Base-by-base conservation (phyloP, 352 stramenopile species). In the Pythium apleroticum region DNA sequence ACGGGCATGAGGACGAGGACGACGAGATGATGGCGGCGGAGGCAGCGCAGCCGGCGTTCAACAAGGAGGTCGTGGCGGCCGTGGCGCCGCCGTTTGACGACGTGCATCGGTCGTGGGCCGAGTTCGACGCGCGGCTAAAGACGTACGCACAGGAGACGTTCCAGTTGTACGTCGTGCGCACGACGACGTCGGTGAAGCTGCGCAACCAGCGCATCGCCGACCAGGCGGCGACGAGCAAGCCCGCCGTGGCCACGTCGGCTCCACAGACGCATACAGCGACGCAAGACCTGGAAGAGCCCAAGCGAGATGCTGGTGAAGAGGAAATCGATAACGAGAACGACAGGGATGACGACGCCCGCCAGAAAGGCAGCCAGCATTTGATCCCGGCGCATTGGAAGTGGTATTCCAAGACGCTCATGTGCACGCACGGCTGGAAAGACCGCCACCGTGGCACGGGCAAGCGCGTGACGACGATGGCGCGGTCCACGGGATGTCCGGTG, bases 401-500 rank as follows among this genome's bases (percentile, higher is more conserved):
- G 84, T 93, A 93, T 57, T 93, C 84, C 48, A 93, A 93, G 73
- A 90, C 84, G 31, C 73, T 93, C 35, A 88, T 88, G 70, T 93
- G 84, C 53, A 93, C 84, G 7, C 84, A 93, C 64, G 84, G 84
- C 7, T 93, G 84, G 84, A 91, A 91, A 63, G 72, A 86, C 43
- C 80, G 84, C 9, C 73, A 86, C 41, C 80, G 84, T 22, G 78
- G 81, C 8, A 86, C 64, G 27, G 81, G 84, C 0, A 93, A 93
- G 66, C 81, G 84, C n/a, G 72, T 77, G 3, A 76, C 79, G 11
- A 75, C 78, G 3, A 78, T 83, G 2, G 77, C 89, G 17, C 76
- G 84, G 2, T 90, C 80, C 11, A 93, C 84, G 0, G 78, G 81
- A 20, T 93, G 84, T 49, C 77, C 81, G 7, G 84, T 81, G 10